These are phyloP conservation scores for Gossypium davidsonii DNA, from an alignment of 441 rosid species.

Conservation along the genomic window DNA sequence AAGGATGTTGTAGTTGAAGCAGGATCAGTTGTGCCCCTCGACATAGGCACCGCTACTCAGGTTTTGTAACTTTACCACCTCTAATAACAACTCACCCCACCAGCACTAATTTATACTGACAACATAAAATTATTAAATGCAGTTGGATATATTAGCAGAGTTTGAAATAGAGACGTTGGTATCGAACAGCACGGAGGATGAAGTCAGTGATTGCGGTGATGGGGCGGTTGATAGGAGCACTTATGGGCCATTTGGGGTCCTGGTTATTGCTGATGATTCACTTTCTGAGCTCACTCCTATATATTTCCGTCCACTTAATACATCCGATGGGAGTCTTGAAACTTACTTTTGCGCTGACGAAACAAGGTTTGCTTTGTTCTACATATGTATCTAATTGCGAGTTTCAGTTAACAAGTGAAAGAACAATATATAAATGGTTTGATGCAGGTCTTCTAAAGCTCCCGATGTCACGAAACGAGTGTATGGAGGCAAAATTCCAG, in stretches of 20 bases:
- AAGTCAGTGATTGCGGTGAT: constrained; percentile 24
- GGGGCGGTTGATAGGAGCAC: constrained; percentile 47
- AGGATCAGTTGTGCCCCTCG: constrained; percentile 48
- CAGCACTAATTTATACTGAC: not conserved
- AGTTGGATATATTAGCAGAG: constrained; percentile 66
- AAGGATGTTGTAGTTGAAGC: constrained; percentile 38
- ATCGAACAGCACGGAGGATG: constrained; percentile 31
- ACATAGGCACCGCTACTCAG: constrained; percentile 59
- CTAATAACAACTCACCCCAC: not conserved
- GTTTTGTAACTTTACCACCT: constrained; percentile 16
- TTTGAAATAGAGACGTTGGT: constrained; percentile 40
- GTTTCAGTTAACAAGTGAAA: not conserved
- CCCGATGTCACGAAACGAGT: constrained; percentile 40
- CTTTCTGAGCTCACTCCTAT: constrained; percentile 63
- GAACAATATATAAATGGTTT: not conserved
- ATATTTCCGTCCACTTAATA: constrained; percentile 44
- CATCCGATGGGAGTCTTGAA: constrained; percentile 31
- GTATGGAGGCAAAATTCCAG: constrained; percentile 58
- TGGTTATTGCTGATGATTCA: constrained; percentile 53
- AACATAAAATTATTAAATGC: constrained; percentile 7
- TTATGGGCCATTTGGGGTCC: constrained; percentile 70
- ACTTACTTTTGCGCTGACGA: constrained; percentile 67
- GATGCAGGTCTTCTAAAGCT: constrained; percentile 51
- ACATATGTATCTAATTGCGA: not conserved
- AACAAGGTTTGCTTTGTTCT: constrained; percentile 37